Base-by-base conservation (phyloP, 2,329 filamentous ascomycete species). In the Septoria linicola region DNA sequence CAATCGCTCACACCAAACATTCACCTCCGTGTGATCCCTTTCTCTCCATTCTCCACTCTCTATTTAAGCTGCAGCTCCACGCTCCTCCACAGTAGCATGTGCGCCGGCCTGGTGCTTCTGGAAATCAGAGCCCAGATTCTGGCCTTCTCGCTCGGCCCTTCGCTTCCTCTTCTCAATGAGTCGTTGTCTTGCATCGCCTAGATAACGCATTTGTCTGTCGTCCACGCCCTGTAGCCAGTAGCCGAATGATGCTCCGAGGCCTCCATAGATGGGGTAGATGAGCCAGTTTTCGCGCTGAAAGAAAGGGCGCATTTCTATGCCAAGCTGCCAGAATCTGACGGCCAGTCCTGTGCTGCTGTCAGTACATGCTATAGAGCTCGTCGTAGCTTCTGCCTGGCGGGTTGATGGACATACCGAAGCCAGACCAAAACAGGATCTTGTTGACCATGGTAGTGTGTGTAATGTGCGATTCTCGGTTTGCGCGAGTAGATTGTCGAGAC, bases 141-240 rank as follows among this genome's bases (percentile, higher is more conserved):
- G 11, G 20, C 50, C 80, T 67, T 87, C 82, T 51, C 82, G 76
- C 70, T 84, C 80, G 54, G 84, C 85, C 69, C 85, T 84, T 72
- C 89, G 80, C 70, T 84, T 84, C 70, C 93, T 80, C 84, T 97
- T 97, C 77, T 95, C 91, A 52, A 97, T 76, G 60, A 99, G 79
- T 49, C 79, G 73, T 62, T 87, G 80, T 77, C 90, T 91, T 68
- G 91, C 84, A 68, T 92, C 87, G 60, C 79, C 76, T 53, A 99
- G 76, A 57, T 90, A 80, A 60, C 82, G 81, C 62, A 85, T 80
- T 74, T 97, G 92, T 69, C 84, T 80, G 66, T 88, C 77, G 72
- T 96, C 89, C 50, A 97, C 88, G 58, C 89, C 88, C 76, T 91
- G 85, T 63, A 99, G 78, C 90, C 92, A 99, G 80, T 96, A 96